Evolutionary conservation across 768 basidiomycete species (phyloP).

Genomic region (Amanita fuliginea): DNA sequence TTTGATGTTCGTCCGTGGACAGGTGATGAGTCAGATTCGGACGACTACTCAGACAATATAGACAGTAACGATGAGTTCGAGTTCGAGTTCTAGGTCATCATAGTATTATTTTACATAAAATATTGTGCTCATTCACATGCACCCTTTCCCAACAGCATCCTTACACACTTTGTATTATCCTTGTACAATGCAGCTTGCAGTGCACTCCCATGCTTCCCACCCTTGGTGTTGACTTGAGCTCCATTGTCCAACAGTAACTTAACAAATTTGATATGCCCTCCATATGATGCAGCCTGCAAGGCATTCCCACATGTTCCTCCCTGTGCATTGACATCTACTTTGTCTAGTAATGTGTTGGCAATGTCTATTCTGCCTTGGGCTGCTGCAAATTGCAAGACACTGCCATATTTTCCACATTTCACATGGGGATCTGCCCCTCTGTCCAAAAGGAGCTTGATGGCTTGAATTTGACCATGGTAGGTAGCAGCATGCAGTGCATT

Average conservation of each 20-base stretch:
- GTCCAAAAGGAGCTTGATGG: background rate
- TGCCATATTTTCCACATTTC: background rate
- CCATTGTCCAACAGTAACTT: background rate
- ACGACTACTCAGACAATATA: slow-evolving; percentile 14
- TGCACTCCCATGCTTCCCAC: background rate
- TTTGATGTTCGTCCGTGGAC: slow-evolving; percentile 35
- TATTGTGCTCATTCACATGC: no score
- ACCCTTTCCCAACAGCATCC: no score
- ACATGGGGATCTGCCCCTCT: background rate
- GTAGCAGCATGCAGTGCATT: background rate
- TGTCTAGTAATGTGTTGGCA: background rate
- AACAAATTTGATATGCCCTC: background rate
- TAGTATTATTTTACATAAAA: no score
- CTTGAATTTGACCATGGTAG: background rate
- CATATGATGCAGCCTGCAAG: background rate
- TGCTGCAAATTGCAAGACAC: background rate
- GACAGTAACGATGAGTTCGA: slow-evolving; percentile 10
- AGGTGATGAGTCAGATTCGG: slow-evolving; percentile 18
- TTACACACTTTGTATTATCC: no score
- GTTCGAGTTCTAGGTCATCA: background rate
- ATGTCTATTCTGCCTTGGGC: background rate
- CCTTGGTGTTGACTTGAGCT: background rate
- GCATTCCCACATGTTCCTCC: background rate
- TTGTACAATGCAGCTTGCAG: background rate
- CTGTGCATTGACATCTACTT: background rate